phyloP scores from a whole-genome alignment of 2,329 filamentous ascomycete genomes.

The Stromatinia cepivora region DNA sequence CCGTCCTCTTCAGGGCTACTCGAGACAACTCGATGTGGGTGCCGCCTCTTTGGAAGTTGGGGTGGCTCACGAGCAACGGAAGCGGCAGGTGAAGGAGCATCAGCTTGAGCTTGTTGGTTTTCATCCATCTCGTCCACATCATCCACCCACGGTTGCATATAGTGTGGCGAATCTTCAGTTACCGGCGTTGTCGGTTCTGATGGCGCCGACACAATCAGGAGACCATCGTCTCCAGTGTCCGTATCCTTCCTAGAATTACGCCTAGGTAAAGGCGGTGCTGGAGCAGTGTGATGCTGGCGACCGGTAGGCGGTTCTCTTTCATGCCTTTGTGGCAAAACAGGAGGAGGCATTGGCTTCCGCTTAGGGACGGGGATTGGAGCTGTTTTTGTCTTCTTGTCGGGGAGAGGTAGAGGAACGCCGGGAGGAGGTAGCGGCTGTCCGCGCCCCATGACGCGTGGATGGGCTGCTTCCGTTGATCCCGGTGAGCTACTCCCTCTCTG shows the following conservation, averaged over 20 bases:
- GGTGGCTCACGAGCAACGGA: conserved; percentile 24
- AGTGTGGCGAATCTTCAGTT: conserved; percentile 41
- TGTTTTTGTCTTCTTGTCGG: conserved; percentile 60
- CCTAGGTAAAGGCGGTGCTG: conserved; percentile 51
- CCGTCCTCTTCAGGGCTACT: conserved; percentile 41
- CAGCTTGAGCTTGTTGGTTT: conserved; percentile 7
- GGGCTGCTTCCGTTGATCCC: conserved; percentile 47
- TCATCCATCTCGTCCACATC: conserved; percentile 39
- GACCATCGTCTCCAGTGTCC: conserved; percentile 47
- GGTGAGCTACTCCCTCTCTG: conserved; percentile 31
- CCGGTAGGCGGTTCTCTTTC: conserved; percentile 36
- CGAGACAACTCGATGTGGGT: conserved; percentile 32
- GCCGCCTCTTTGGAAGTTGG: conserved; percentile 34
- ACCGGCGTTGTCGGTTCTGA: conserved; percentile 58
- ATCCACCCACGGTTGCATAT: conserved; percentile 43
- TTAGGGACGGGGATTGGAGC: conserved; percentile 59
- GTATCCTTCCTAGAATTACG: conserved; percentile 26
- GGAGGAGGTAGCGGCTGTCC: conserved; percentile 80
- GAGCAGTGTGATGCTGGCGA: conserved; percentile 39
- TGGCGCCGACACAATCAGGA: conserved; percentile 67
- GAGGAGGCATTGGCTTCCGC: conserved; percentile 60
- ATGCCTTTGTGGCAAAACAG: conserved; percentile 29
- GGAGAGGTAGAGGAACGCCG: conserved; percentile 73
- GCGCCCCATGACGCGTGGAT: conserved; percentile 70
- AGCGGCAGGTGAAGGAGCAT: background rate